phyloP scores from a whole-genome alignment of 2,329 filamentous ascomycete species.

The Diplodia intermedia region DNA sequence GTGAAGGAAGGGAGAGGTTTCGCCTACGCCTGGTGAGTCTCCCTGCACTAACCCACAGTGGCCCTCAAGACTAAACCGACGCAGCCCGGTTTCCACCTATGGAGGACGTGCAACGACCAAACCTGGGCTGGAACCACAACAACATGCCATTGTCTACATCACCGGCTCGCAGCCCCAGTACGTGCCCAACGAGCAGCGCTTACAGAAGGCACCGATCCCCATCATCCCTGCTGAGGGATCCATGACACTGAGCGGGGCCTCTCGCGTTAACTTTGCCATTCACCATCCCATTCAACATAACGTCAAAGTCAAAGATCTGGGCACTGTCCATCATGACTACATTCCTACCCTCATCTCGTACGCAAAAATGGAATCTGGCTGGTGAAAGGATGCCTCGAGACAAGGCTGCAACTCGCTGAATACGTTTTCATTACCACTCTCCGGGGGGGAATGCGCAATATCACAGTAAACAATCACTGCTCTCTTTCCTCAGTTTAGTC shows the following conservation, averaged over 20 bases:
- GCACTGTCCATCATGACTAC: conserved; percentile 42
- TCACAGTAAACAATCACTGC: background rate
- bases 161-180: background rate
- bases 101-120: conserved; percentile 47
- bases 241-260: conserved; percentile 44
- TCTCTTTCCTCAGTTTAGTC: background rate
- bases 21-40: conserved; percentile 39
- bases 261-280: conserved; percentile 53
- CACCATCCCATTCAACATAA: conserved; percentile 54
- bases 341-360: conserved; percentile 33
- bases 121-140: conserved; percentile 43
- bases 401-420: background rate
- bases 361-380: background rate
- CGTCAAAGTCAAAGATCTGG: conserved; percentile 51
- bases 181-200: conserved; percentile 40
- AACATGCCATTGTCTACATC: conserved; percentile 50
- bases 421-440: background rate
- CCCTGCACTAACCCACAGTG: background rate
- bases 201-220: conserved; percentile 46
- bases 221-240: conserved; percentile 39
- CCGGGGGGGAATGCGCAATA: background rate
- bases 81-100: conserved; percentile 53
- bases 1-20: conserved; percentile 37
- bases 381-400: background rate
- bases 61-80: background rate